Percentiles rank a stretch among this genome's conserved stretches.
Conservation (phyloP, 2,329 filamentous ascomycete species). For the Ampelomyces quisqualis region DNA sequence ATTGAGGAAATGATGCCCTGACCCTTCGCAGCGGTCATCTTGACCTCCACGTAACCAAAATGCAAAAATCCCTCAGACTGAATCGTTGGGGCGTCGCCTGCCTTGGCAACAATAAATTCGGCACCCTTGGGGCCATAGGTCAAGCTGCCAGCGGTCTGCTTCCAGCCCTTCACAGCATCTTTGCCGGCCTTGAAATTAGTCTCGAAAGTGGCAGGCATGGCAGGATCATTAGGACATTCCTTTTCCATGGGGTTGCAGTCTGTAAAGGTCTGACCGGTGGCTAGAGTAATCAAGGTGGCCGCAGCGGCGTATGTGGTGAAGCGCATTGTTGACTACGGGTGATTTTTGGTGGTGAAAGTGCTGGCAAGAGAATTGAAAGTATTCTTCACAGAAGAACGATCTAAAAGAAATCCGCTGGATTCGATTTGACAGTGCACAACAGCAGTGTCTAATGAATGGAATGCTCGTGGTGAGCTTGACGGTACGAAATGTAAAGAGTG, state of each 20-base stretch:
- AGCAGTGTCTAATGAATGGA: conserved; percentile 32
- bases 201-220: conserved; percentile 43
- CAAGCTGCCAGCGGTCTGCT: conserved; percentile 45
- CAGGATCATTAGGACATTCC: conserved; percentile 49
- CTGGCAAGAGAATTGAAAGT: conserved; percentile 12
- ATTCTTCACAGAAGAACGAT: conserved; percentile 36
- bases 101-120: conserved; percentile 52
- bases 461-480: conserved; percentile 27
- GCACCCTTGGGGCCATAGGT: conserved; percentile 50
- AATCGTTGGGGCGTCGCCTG: conserved; percentile 62
- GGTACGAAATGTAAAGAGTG: conserved; percentile 23
- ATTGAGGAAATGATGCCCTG: conserved; percentile 77
- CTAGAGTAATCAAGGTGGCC: conserved; percentile 37
- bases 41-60: conserved; percentile 76
- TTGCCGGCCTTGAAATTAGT: conserved; percentile 49
- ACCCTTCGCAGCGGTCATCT: conserved; percentile 74
- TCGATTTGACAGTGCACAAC: conserved; percentile 16
- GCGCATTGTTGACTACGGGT: conserved; percentile 26
- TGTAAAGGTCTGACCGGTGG: conserved; percentile 49
- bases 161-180: conserved; percentile 42
- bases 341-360: conserved; percentile 1
- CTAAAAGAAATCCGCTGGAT: conserved; percentile 6
- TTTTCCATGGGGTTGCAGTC: conserved; percentile 49
- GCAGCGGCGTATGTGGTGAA: conserved; percentile 29
- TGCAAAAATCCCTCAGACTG: conserved; percentile 82